Evolutionary conservation across 2,329 filamentous ascomycete species (phyloP), one percentile per base, ranked within the genome.

Genomic region (Sclerotinia trifoliorum): DNA sequence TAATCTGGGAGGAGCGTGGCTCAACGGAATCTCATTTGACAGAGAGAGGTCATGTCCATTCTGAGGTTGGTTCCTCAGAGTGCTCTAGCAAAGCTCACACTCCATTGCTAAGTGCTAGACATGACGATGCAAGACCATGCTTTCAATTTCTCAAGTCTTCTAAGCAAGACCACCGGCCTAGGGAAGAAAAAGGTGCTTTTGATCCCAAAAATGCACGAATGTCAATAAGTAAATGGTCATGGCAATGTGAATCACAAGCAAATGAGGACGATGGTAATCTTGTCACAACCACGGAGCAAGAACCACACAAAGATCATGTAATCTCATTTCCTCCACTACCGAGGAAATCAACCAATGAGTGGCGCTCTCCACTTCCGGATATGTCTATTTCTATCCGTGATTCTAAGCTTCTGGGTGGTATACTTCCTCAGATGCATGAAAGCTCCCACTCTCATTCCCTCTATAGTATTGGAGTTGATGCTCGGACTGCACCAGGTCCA

Each of bases 281-380:
- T 15, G 10, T 63, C 17, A 13, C 46, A 42, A 39, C 2, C 8
- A 42, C n/a, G 29, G n/a, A 51, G 13, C 65, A 67, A 35, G 67
- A 69, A n/a, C 44, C 68, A 19, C 61, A 63, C 44, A 71, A 73
- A 62, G 69, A 71, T 26, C 64, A 66, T 51, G 67, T 68, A 11
- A 46, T 74, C 1, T 76, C 74, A 3, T 76, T 76, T 64, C 75
- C 75, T 26, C 71, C 73, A 19, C 55, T 76, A 3, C 69, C 70
- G 13, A 72, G 74, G 44, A 75, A 73, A 62, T 54, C 61, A 7
- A 75, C 75, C 8, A 71, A 39, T 32, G 75, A 75, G 24, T 75
- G 75, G 75, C 67, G 69, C 44, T 73, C 71, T 15, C 75, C 75
- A 11, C 71, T 76, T 21, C 75, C 75, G 6, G 71, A 71, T 39